These are phyloP conservation scores for Kalmanozyma brasiliensis DNA, from an alignment of 1,284 basidiomycete species.

Conservation along the genomic window DNA sequence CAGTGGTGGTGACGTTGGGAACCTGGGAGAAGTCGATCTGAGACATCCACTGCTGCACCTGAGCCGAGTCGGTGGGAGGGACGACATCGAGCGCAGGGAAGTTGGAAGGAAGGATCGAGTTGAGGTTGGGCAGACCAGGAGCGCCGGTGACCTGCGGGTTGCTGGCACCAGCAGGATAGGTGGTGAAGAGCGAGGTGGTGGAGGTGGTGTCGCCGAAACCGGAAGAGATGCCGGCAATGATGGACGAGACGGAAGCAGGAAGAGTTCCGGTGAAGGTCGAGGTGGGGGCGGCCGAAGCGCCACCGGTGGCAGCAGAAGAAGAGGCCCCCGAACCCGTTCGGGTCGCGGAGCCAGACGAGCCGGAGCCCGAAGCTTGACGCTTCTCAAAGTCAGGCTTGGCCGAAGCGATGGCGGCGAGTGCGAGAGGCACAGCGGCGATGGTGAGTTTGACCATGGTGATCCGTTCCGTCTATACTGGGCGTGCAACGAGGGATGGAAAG, in stretches of 20 bases:
- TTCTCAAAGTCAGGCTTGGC: constrained; percentile 33
- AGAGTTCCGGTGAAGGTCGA: constrained; percentile 54
- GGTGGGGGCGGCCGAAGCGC: constrained; percentile 37
- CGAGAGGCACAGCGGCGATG: constrained; percentile 31
- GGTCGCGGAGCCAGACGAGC: constrained; percentile 21
- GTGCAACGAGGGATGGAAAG: neutral
- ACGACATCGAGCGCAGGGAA: constrained; percentile 79
- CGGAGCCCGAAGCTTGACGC: constrained; percentile 29
- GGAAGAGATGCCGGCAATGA: constrained; percentile 51
- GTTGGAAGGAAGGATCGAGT: constrained; percentile 64
- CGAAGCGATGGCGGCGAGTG: constrained; percentile 30
- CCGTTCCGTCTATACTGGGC: constrained; percentile 10
- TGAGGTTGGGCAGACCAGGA: constrained; percentile 50
- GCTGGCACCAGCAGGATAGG: constrained; percentile 49
- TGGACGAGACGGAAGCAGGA: constrained; percentile 46
- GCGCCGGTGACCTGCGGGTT: constrained; percentile 59
- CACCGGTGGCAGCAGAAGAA: constrained; percentile 16
- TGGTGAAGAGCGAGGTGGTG: constrained; percentile 51
- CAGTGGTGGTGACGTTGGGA: constrained; percentile 75
- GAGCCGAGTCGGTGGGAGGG: constrained; percentile 76
- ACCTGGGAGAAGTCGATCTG: constrained; percentile 76
- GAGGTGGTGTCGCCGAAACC: constrained; percentile 45
- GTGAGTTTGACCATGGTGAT: constrained; percentile 49
- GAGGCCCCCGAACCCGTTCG: constrained; percentile 19
- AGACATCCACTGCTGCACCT: constrained; percentile 79